Evolutionary conservation across 2,329 filamentous ascomycete genomes (phyloP), one percentile per base, ranked within the genome.

Genomic region (Trichophyton benhamiae): DNA sequence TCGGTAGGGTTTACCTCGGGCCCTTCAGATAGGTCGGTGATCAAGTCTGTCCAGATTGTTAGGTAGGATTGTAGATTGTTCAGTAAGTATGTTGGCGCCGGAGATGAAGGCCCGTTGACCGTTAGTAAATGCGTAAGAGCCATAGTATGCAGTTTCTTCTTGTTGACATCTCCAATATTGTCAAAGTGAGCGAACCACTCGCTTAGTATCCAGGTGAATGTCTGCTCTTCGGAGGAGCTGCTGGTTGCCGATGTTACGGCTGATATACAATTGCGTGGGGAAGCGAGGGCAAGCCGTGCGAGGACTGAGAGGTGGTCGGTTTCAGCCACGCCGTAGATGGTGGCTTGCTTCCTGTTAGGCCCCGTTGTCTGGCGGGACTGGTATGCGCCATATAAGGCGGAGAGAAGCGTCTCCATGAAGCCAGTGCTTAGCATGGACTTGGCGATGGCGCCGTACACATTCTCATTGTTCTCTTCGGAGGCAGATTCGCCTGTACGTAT

Each of bases 291-390:
- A 15, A 97, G 81, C 1, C 91, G 87, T 1, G 89, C 86, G 1
- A 99, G 79, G 1, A 97, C 84, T 3, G 84, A 83, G 69, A 95
- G 87, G 72, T 95, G 96, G 70, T 96, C 89, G 0, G 88, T 88
- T 69, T 96, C 85, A 0, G 88, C 86, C 9, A 91, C 81, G 11
- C 85, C 84, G 67, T 87, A 87, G 38, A 96, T 82, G 33, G 83
- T 82, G 46, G 85, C 82, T 20, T 83, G 79, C 66, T 82, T 87
- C 27, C 82, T 82, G 68, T 89, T 88, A 0, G 92, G 91, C 0
- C 94, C 92, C 0, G 88, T 88, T 0, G 88, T 89, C 71, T 95
- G 86, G 67, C 88, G 86, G 2, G 89, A 86, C 68, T 87, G 82
- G 80, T 78, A 86, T 2, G 86, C 82, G 59, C 86, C 82, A 68